phyloP scores from a whole-genome alignment of 2,329 filamentous ascomycete genomes.

The Fusarium hostae region DNA sequence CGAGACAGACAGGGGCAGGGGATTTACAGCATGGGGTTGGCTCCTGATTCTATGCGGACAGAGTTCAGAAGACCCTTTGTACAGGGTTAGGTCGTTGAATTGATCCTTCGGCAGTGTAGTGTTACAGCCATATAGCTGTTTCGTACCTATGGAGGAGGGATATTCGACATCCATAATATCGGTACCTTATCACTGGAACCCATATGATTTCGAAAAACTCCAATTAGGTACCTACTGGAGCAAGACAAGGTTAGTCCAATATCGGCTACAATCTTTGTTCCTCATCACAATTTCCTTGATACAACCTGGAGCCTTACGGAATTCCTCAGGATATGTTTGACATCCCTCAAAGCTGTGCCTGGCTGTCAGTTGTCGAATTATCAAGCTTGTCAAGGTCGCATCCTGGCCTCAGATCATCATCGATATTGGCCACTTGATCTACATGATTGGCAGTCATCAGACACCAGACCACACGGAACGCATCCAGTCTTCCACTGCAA shows the following conservation, averaged over 20 bases:
- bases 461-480: slow-evolving; percentile 32
- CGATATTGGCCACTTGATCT: slow-evolving; percentile 29
- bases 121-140: background rate
- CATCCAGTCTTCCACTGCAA: slow-evolving; percentile 33
- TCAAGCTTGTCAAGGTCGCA: slow-evolving; percentile 27
- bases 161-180: background rate
- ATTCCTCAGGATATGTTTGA: background rate
- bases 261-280: background rate
- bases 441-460: slow-evolving; percentile 22
- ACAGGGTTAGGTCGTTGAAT: slow-evolving; percentile 10
- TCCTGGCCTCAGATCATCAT: slow-evolving; percentile 37
- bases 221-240: background rate
- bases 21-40: slow-evolving; percentile 18
- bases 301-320: background rate
- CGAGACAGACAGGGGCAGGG: slow-evolving; percentile 22
- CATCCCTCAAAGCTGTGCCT: slow-evolving; percentile 20
- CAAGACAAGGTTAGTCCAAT: background rate
- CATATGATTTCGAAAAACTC: too few relatives aligned
- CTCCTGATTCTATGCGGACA: background rate
- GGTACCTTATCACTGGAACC: background rate
- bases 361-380: slow-evolving; percentile 1
- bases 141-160: background rate
- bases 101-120: slow-evolving; percentile 8
- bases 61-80: slow-evolving; percentile 26
- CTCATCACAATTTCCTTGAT: background rate